A percentile compares a stretch with the other conserved stretches of the same genome.
phyloP scores from a whole-genome alignment of 805 yeast species.

The Candida lessepsii region DNA sequence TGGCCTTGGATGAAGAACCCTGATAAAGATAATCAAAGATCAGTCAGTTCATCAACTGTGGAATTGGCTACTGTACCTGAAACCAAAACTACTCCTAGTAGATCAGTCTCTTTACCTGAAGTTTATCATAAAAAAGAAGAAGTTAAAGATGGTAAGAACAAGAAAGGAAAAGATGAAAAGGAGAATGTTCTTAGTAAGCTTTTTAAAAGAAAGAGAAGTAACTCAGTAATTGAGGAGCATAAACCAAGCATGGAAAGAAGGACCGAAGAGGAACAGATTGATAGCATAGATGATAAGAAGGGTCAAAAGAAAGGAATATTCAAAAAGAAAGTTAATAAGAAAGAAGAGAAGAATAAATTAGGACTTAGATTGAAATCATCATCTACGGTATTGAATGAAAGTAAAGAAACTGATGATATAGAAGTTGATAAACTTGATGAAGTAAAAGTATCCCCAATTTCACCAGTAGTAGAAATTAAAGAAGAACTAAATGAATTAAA shows the following conservation, averaged over 20 bases:
- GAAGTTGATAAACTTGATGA: constrained; percentile 4
- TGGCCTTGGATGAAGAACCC: constrained; percentile 38
- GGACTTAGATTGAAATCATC: constrained; percentile 15
- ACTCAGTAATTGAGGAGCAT: constrained; percentile 11
- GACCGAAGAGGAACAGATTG: not conserved
- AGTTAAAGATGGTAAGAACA: constrained; percentile 8
- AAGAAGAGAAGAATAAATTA: constrained; percentile 15
- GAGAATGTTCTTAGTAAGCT: constrained; percentile 42
- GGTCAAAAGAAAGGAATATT: constrained; percentile 12
- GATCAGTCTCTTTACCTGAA: constrained; percentile 43
- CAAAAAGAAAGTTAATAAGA: constrained; percentile 19
- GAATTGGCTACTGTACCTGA: constrained; percentile 29
- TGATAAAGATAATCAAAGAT: constrained; percentile 21
- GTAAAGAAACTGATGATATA: constrained; percentile 3
- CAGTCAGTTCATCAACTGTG: constrained; percentile 29
- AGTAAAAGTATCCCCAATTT: not conserved
- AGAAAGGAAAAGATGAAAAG: constrained; percentile 23
- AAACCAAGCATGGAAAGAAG: not conserved
- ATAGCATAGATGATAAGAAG: constrained; percentile 7
- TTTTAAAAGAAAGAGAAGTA: constrained; percentile 36
- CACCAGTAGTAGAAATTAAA: no score
- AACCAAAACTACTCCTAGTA: constrained; percentile 7
- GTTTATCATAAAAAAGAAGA: constrained; percentile 10
- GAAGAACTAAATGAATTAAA: not conserved
- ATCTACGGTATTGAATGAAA: constrained; percentile 12